Percentiles rank a stretch among this genome's conserved stretches.
Evolutionary conservation across 2,329 filamentous ascomycete species (phyloP).

Genomic region (Phaeophleospora eucalypticola): DNA sequence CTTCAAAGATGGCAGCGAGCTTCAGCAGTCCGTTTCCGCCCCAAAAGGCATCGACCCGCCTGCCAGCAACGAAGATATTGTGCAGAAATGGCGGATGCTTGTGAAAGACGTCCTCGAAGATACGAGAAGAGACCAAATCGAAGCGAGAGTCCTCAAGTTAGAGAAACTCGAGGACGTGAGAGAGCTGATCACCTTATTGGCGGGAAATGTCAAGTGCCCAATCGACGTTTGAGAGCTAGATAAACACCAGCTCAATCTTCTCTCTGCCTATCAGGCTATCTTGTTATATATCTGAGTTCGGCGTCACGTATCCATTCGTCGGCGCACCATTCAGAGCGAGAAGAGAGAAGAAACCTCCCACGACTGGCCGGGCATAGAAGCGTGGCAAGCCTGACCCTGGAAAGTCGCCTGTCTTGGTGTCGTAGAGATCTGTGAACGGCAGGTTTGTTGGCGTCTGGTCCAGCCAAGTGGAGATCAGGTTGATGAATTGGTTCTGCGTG

Average conservation of each 20-base stretch:
- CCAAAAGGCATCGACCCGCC: slow-evolving; percentile 6
- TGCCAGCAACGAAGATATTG: slow-evolving; percentile 9
- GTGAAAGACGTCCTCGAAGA: slow-evolving; percentile 8
- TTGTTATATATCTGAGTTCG: too few species aligned
- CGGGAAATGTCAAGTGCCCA: slow-evolving; percentile 8
- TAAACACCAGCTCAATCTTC: too few species aligned
- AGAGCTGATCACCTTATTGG: slow-evolving; percentile 1
- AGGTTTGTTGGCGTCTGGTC: slow-evolving; percentile 46
- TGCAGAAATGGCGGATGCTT: slow-evolving; percentile 9
- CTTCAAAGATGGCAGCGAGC: slow-evolving; percentile 2
- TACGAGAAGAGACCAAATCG: slow-evolving; percentile 6
- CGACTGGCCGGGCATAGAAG: slow-evolving; percentile 44
- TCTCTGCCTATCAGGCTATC: too few species aligned
- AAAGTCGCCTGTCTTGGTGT: background rate
- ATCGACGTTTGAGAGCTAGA: slow-evolving; percentile 9
- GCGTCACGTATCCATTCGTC: slow-evolving; percentile 17
- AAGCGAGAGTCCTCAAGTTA: slow-evolving; percentile 1
- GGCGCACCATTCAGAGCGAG: slow-evolving; percentile 36
- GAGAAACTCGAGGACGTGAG: slow-evolving; percentile 4
- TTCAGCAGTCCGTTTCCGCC: slow-evolving; percentile 1
- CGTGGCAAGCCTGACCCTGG: slow-evolving; percentile 19
- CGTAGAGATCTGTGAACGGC: slow-evolving; percentile 43
- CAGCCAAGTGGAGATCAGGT: slow-evolving; percentile 46
- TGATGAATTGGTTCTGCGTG: slow-evolving; percentile 47
- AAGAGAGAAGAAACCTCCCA: slow-evolving; percentile 50